Evolutionary conservation across 108 stramenopile genomes (phyloP), one percentile per base, ranked within the genome.

Genomic region (Ochromonas danica): DNA sequence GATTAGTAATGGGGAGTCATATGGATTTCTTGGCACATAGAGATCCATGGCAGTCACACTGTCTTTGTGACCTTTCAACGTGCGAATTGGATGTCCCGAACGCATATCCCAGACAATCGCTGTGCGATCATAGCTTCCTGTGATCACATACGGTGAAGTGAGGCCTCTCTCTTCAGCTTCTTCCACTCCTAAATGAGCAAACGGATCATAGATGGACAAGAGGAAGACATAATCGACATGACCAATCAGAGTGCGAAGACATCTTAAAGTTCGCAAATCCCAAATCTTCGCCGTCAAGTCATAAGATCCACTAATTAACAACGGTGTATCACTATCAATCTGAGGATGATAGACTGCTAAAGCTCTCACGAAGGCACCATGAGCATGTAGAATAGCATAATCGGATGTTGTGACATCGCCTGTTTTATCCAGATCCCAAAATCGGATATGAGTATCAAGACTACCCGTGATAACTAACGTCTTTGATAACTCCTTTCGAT

Each of bases 61-160:
- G 14, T 75, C 72, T 27, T 39, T n/a, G 51, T 75, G 72, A 41
- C 72, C 40, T 6, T 75, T 6, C 14, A 75, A 33, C 17, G 35
- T 31, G n/a, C 6, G 72, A 3, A 10, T 27, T 36, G 17, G 17
- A 6, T 75, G 14, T 6, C 72, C 72, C 3, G 31, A 14, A 10
- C 6, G 25, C 27, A 57, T 28, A 41, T 45, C 27, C 72, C 72
- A 75, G 17, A 36, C 10, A 10, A 6, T 28, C 31, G 63, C 63
- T 28, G 17, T 67, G 31, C 35, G 6, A 36, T 67, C 63, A 36
- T 22, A 67, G 31, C 63, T 33, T 6, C 63, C 63, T 6, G 63
- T 31, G 17, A 51, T 51, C 22, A 51, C 22, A 51, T 51, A 67
- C 30, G 30, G 6, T 6, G 30, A 67, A 3, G 31, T 10, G 6